Percentiles rank a stretch among this genome's conserved stretches.
These are phyloP conservation scores for Lachnellula suecica DNA, from an alignment of 2,329 filamentous ascomycete genomes.

Conservation along the genomic window DNA sequence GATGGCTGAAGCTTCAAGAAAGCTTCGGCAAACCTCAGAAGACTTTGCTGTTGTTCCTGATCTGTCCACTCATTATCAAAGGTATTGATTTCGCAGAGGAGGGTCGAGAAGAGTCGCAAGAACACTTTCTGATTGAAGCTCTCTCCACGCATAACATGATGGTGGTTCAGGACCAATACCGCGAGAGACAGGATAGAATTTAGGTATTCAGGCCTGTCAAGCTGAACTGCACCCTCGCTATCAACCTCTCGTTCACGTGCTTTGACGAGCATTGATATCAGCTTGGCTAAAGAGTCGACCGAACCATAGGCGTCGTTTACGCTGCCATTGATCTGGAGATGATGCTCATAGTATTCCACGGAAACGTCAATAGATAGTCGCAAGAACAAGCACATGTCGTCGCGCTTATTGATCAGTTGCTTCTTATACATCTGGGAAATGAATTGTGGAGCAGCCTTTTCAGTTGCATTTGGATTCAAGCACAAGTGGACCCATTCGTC, in stretches of 20 bases:
- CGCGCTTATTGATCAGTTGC: slow-evolving; percentile 69
- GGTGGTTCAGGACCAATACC: slow-evolving; percentile 79
- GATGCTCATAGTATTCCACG: slow-evolving; percentile 74
- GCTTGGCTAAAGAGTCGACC: slow-evolving; percentile 78
- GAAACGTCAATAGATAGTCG: slow-evolving; percentile 79
- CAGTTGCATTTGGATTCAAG: slow-evolving; percentile 73
- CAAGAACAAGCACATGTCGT: slow-evolving; percentile 78
- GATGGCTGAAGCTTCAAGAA: slow-evolving; percentile 74
- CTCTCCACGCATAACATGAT: slow-evolving; percentile 78
- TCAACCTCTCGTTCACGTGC: slow-evolving; percentile 62
- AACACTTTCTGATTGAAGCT: slow-evolving; percentile 86
- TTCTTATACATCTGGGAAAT: slow-evolving; percentile 79
- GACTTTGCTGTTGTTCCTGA: slow-evolving; percentile 65
- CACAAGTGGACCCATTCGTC: slow-evolving; percentile 89
- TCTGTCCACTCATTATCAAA: slow-evolving; percentile 58
- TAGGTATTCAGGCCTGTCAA: slow-evolving; percentile 68
- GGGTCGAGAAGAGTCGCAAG: slow-evolving; percentile 82
- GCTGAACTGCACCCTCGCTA: slow-evolving; percentile 40
- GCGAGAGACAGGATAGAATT: slow-evolving; percentile 77
- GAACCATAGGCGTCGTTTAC: slow-evolving; percentile 56
- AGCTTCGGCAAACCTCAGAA: slow-evolving; percentile 69
- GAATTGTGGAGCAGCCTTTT: slow-evolving; percentile 72
- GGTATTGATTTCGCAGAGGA: slow-evolving; percentile 72
- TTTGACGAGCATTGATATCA: slow-evolving; percentile 74
- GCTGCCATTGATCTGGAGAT: slow-evolving; percentile 58